These are phyloP conservation scores for Datisca glomerata DNA, from an alignment of 306 rosid genomes.

Conservation along the genomic window DNA sequence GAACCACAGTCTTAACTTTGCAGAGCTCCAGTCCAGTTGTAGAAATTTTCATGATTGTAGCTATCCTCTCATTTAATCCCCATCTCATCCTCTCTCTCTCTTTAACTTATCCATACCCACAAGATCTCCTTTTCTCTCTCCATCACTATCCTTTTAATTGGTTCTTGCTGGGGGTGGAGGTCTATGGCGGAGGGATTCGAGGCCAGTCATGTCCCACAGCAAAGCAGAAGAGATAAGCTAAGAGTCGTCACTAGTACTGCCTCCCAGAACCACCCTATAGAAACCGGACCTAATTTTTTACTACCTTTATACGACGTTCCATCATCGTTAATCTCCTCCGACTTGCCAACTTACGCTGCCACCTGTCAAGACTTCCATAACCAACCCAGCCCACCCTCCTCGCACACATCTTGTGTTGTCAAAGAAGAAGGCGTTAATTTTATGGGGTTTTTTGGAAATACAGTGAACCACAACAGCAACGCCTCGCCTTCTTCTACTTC, in stretches of 20 bases:
- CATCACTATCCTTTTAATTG: background rate
- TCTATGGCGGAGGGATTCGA: slow-evolving; percentile 71
- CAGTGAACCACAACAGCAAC: too few relatives aligned
- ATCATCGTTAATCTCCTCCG: slow-evolving; percentile 32
- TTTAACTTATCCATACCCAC: background rate
- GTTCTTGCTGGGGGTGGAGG: background rate
- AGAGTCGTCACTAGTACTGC: slow-evolving; percentile 27
- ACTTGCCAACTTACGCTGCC: slow-evolving; percentile 11
- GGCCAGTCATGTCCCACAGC: slow-evolving; percentile 71
- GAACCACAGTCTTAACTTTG: slow-evolving; percentile 1
- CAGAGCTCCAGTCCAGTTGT: background rate
- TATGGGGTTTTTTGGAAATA: slow-evolving; percentile 33
- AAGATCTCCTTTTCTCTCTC: background rate
- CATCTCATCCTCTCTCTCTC: background rate
- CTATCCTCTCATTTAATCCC: background rate
- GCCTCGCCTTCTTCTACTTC: slow-evolving; percentile 23
- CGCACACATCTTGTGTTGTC: background rate
- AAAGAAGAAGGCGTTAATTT: slow-evolving; percentile 36
- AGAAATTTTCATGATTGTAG: too few relatives aligned
- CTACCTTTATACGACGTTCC: slow-evolving; percentile 42
- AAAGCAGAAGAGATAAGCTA: slow-evolving; percentile 76
- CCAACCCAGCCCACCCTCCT: background rate
- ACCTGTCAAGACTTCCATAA: slow-evolving; percentile 7
- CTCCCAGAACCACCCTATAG: slow-evolving; percentile 17
- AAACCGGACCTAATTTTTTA: slow-evolving; percentile 11